Evolutionary conservation across 2,329 filamentous ascomycete genomes (phyloP), one percentile per base, ranked within the genome.

Genomic region (Arachnomyces sp.): DNA sequence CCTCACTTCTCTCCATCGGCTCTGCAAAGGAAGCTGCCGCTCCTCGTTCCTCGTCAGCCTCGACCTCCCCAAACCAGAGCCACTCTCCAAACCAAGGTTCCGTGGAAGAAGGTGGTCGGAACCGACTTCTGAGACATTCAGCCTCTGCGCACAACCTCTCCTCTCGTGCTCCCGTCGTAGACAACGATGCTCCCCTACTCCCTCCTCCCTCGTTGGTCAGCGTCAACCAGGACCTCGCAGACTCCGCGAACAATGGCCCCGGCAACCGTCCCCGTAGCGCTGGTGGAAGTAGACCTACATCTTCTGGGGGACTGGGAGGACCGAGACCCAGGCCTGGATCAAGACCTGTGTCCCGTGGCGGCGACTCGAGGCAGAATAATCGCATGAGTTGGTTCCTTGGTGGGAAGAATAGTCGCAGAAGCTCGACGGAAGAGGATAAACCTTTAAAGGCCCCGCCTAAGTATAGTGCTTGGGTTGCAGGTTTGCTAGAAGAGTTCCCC

Each of bases 401-500:
- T 5, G 20, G 61, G n/a, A 61, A 61, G 31, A 51, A 52, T 9
- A 25, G 9, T 39, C 54, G 55, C 31, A 54, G 51, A 32, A 56
- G 43, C 52, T 64, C 52, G 43, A 54, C 54, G 44, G 62, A 52
- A 48, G 56, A 49, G 40, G 44, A 16, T 25, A 49, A 55, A 17
- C 33, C 48, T 30, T 35, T 42, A 4, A 47, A 43, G 12, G 52
- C 59, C 3, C 63, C 65, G 14, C 49, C 64, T 34, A 57, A 60
- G 8, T 9, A 25, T 25, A 56, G 55, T 40, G 76, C 77, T 8
- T 81, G 77, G 77, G 71, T 79, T 43, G 68, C 76, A 4, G 76
- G 75, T 6, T 64, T 78, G 48, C 65, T 70, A 32, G 71, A 76
- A 44, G 73, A 72, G 50, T 62, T 76, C 17, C 58, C 70, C 3